Conservation (phyloP, 352 stramenopile genomes). For the Globisporangium solare region DNA sequence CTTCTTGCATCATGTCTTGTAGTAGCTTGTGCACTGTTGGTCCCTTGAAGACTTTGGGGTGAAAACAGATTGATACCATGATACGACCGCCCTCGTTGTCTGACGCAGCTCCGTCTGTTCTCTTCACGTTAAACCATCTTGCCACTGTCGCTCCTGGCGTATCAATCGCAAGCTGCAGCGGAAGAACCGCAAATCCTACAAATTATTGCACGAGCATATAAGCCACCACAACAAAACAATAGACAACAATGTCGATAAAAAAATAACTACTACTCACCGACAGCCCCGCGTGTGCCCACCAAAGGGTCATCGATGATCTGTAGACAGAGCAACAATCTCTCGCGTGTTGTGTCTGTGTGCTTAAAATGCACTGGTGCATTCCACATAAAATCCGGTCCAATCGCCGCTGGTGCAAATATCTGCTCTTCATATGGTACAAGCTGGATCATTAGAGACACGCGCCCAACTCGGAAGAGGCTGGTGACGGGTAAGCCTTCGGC, state of each 20-base stretch:
- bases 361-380: slow-evolving; percentile 4
- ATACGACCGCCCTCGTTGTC: slow-evolving; percentile 1
- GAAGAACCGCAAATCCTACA: background rate
- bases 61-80: slow-evolving; percentile 11
- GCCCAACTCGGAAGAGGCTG: background rate
- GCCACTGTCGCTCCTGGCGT: slow-evolving; percentile 13
- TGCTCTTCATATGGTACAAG: slow-evolving; percentile 11
- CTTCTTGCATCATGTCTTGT: slow-evolving; percentile 5
- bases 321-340: slow-evolving; percentile 6
- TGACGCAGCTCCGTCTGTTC: background rate
- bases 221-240: background rate
- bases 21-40: slow-evolving; percentile 13
- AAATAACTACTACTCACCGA: slow-evolving; percentile 5
- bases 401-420: slow-evolving; percentile 1
- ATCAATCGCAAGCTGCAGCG: slow-evolving; percentile 7
- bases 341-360: slow-evolving; percentile 3
- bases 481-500: slow-evolving; percentile 3
- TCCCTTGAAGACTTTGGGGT: slow-evolving; percentile 14
- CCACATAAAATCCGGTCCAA: slow-evolving; percentile 7
- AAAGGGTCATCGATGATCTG: slow-evolving; percentile 4
- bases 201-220: background rate
- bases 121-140: slow-evolving; percentile 7
- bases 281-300: background rate
- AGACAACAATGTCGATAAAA: background rate
- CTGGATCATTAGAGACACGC: slow-evolving; percentile 3